Conservation (phyloP, 75 land plant species). For the Cunninghamia lanceolata region DNA sequence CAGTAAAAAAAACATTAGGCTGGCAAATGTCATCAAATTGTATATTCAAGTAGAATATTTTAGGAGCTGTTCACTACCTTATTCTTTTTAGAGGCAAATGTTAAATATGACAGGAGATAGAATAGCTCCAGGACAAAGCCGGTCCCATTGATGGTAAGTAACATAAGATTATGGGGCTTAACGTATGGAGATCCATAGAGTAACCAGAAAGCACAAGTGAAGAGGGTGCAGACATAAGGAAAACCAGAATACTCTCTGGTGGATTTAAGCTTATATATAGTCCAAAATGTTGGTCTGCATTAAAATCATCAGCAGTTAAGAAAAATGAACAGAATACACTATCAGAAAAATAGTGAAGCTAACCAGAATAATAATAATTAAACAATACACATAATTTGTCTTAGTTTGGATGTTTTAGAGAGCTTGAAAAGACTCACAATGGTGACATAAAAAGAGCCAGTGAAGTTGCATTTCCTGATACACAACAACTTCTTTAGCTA, state of each 20-base stretch:
- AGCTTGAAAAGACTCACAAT: constrained; percentile 39
- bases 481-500: neutral
- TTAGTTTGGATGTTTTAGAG: neutral
- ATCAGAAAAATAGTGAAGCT: neutral
- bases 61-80: neutral
- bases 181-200: constrained; percentile 54
- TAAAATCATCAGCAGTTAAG: neutral
- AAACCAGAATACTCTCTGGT: constrained; percentile 56
- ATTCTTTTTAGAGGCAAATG: constrained; percentile 26
- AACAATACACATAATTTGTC: neutral
- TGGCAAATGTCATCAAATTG: neutral
- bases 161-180: constrained; percentile 46
- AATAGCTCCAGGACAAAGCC: constrained; percentile 41
- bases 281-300: constrained; percentile 61
- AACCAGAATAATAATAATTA: neutral
- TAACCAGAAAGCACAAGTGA: constrained; percentile 67
- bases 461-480: constrained; percentile 55
- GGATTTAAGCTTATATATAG: constrained; percentile 46
- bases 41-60: neutral
- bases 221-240: constrained; percentile 62
- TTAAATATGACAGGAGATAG: constrained; percentile 39
- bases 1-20: neutral
- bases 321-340: too few relatives aligned
- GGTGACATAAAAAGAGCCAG: constrained; percentile 62
- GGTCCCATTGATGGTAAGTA: constrained; percentile 56